Percentiles rank a stretch among this genome's conserved stretches.
Conservation (phyloP, 257 asterid species). For the Solanum chmielewskii region DNA sequence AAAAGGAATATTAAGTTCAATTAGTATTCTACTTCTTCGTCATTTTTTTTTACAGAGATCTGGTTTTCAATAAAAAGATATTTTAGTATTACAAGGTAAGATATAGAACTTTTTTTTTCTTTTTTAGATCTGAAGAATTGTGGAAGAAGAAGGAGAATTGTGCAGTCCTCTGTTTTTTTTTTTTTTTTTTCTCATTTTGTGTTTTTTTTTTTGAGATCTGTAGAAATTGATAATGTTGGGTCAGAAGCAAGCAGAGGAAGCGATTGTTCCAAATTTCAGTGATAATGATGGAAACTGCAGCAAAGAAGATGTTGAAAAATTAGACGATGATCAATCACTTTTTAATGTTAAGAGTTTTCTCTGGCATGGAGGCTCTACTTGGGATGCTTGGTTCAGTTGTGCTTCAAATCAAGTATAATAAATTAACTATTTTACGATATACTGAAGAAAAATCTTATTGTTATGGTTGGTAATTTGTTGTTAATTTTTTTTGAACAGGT, state of each 20-base stretch:
- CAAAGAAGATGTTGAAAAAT: conserved; percentile 18
- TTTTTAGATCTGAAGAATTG: conserved; percentile 20
- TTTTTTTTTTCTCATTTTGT: conserved; percentile 16
- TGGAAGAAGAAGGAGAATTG: neutral
- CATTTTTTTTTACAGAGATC: conserved; percentile 5
- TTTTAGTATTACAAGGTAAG: conserved; percentile 16
- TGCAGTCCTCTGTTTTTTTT: neutral
- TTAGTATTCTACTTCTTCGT: neutral
- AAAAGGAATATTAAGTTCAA: neutral
- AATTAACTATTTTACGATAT: too few species aligned
- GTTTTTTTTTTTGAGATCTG: conserved; percentile 2
- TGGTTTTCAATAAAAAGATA: conserved; percentile 18
- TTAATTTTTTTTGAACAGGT: conserved; percentile 26
- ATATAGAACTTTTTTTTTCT: neutral
- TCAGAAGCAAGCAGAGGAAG: conserved; percentile 87
- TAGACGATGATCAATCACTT: conserved; percentile 44
- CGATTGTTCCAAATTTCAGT: conserved; percentile 58
- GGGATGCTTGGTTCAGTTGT: conserved; percentile 99
- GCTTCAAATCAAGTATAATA: conserved; percentile 67
- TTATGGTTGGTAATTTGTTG: neutral
- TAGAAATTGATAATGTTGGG: conserved; percentile 38
- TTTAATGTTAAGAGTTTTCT: conserved; percentile 54
- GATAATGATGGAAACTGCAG: conserved; percentile 29
- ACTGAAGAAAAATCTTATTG: too few species aligned
- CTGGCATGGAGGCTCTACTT: conserved; percentile 99